These are phyloP conservation scores for Termitomyces sp. DNA, from an alignment of 768 basidiomycete species.

Conservation along the genomic window DNA sequence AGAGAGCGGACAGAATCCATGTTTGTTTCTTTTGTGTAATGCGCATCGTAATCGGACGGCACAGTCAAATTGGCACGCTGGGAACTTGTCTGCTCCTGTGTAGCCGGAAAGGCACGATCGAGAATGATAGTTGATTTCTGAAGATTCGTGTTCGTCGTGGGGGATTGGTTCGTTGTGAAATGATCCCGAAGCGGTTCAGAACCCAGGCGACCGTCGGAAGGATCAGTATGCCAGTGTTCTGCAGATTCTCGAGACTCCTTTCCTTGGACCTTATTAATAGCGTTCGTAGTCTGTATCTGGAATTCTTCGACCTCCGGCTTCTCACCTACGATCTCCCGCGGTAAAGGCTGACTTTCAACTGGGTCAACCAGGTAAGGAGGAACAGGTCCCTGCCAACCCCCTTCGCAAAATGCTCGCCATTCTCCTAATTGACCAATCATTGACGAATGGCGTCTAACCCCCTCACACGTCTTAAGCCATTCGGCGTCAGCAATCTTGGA, in stretches of 20 bases:
- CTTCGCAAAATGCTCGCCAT: constrained; percentile 74
- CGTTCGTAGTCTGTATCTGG: not conserved
- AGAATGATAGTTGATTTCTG: not conserved
- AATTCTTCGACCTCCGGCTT: constrained; percentile 3
- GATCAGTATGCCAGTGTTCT: not conserved
- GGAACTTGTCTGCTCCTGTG: not conserved
- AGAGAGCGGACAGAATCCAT: constrained; percentile 62
- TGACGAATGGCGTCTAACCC: constrained; percentile 63
- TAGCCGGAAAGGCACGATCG: not conserved
- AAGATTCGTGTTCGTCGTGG: not conserved
- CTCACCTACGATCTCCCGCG: not conserved
- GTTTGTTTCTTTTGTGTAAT: constrained; percentile 32
- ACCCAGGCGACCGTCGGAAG: not conserved
- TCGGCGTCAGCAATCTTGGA: constrained; percentile 75
- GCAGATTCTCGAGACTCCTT: not conserved
- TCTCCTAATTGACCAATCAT: constrained; percentile 68
- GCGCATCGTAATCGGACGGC: constrained; percentile 29
- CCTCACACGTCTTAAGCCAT: constrained; percentile 71
- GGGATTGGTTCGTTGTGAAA: not conserved
- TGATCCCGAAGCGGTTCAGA: constrained; percentile 6
- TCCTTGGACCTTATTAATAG: not conserved
- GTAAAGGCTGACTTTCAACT: constrained; percentile 12
- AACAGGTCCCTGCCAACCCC: constrained; percentile 57
- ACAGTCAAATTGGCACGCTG: constrained; percentile 6
- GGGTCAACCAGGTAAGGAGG: constrained; percentile 41